phyloP scores from a whole-genome alignment of 1,139 yeast species.

The Protomyces arabidopsidicola region DNA sequence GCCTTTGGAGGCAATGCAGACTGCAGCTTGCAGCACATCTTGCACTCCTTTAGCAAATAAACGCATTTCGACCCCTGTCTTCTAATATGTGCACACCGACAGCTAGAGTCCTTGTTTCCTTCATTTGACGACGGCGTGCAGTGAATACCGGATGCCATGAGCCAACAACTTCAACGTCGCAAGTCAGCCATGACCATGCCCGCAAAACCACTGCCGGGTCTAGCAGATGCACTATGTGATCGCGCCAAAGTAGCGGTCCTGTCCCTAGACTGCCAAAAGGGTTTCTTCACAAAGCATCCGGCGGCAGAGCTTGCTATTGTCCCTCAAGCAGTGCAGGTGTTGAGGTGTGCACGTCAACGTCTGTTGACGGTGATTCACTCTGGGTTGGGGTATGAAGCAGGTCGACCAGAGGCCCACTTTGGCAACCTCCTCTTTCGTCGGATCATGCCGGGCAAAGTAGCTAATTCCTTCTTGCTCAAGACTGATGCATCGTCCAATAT shows the following conservation, averaged over 20 bases:
- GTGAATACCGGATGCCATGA: no score
- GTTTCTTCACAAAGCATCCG: not conserved
- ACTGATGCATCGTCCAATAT: not conserved
- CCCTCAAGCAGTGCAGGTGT: not conserved
- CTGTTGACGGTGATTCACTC: not conserved
- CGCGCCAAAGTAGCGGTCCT: not conserved
- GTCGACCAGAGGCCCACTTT: not conserved
- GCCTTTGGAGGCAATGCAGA: no score
- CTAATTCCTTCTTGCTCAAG: not conserved
- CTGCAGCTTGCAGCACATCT: no score
- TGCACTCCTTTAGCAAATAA: no score
- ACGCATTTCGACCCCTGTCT: no score
- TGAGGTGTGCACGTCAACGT: not conserved
- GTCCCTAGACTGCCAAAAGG: not conserved
- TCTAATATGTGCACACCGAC: no score
- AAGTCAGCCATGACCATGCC: not conserved
- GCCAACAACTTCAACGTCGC: not conserved
- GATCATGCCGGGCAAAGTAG: not conserved
- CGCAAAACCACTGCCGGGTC: not conserved
- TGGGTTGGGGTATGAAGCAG: not conserved
- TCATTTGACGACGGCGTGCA: no score
- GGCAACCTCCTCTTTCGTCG: not conserved
- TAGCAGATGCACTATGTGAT: not conserved
- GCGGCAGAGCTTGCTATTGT: not conserved
- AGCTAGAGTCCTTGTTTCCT: no score